A percentile compares a stretch with the other conserved stretches of the same genome.
phyloP scores from a whole-genome alignment of 1,284 basidiomycete genomes.

The Cystobasidium pallidum region DNA sequence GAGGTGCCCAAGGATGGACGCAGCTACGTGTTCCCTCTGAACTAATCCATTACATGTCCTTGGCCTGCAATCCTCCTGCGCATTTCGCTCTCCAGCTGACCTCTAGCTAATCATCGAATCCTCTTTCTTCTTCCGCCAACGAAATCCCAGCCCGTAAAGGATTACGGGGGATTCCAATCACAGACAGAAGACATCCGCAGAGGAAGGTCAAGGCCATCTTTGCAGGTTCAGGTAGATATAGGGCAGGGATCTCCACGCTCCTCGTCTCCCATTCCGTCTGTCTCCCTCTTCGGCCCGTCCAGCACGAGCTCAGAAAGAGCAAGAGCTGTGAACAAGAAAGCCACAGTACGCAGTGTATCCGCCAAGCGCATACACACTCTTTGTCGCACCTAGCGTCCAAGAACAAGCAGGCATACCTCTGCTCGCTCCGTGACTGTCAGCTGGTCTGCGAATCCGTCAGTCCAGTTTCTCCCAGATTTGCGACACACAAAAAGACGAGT shows the following conservation, averaged over 20 bases:
- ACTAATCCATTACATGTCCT: not conserved
- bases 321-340: not conserved
- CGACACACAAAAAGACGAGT: not conserved
- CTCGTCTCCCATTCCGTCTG: constrained; percentile 6
- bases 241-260: not conserved
- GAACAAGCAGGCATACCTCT: not conserved
- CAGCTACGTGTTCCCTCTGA: not conserved
- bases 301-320: not conserved
- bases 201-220: not conserved
- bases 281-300: not conserved
- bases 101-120: not conserved
- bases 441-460: constrained; percentile 11
- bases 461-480: not conserved
- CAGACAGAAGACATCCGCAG: not conserved
- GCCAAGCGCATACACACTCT: not conserved
- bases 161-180: not conserved
- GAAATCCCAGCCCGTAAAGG: constrained; percentile 2
- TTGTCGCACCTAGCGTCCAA: too few relatives aligned
- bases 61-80: not conserved
- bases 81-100: not conserved
- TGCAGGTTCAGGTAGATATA: not conserved
- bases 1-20: not conserved
- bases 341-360: not conserved
- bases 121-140: constrained; percentile 10
- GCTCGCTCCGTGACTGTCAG: constrained; percentile 1